These are phyloP conservation scores for Pyrenochaeta sp. DNA, from an alignment of 2,329 filamentous ascomycete species.

Conservation along the genomic window DNA sequence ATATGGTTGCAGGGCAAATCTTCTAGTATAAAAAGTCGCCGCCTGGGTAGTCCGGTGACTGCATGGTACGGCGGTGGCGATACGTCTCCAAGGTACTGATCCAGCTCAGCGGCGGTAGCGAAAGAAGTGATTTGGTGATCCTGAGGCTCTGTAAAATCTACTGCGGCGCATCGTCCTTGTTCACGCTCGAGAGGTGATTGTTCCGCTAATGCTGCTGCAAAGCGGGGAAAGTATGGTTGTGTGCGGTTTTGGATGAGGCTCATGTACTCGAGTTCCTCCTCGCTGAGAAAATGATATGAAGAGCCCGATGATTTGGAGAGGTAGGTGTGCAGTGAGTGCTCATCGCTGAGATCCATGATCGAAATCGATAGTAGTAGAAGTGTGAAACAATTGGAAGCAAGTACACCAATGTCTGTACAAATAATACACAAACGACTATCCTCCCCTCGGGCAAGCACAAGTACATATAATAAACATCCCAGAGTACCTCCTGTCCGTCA, in stretches of 20 bases:
- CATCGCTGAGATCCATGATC: neutral
- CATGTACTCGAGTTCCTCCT: conserved; percentile 15
- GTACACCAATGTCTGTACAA: neutral
- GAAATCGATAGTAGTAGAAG: neutral
- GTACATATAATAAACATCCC: too few species aligned
- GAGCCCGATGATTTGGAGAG: neutral
- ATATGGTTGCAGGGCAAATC: conserved; percentile 17
- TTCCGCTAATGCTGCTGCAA: conserved; percentile 8
- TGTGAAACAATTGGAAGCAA: neutral
- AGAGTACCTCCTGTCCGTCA: neutral
- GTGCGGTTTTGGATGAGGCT: conserved; percentile 11
- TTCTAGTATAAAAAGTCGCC: conserved; percentile 17
- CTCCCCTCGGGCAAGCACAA: neutral
- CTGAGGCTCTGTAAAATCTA: conserved; percentile 5
- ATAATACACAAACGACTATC: neutral
- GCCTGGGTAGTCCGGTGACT: neutral
- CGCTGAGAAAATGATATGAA: conserved; percentile 7
- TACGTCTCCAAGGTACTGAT: conserved; percentile 1
- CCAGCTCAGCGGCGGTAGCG: conserved; percentile 4
- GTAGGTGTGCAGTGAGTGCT: neutral
- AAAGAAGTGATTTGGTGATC: conserved; percentile 3
- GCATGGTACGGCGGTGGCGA: conserved; percentile 1
- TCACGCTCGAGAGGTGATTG: conserved; percentile 11
- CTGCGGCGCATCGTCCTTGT: conserved; percentile 8
- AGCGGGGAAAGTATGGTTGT: conserved; percentile 11